phyloP scores from a whole-genome alignment of 805 yeast genomes.

The Candida gorgasii region DNA sequence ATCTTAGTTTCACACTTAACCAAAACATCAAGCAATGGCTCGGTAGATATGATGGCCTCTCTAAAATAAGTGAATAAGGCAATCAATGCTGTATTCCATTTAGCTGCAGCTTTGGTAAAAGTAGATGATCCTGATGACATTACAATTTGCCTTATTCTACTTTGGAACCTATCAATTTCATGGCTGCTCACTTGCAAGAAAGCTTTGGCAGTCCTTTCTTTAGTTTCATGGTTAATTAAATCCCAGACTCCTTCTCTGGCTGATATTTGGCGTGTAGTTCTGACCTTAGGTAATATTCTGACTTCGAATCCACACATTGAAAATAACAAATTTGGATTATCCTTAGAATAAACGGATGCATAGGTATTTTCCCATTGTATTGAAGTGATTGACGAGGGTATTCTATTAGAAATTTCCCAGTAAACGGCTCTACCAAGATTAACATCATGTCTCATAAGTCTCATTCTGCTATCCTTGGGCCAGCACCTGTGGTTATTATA shows the following conservation, averaged over 20 bases:
- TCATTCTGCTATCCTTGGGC: conserved; percentile 93
- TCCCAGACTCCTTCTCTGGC: conserved; percentile 92
- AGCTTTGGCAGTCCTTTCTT: conserved; percentile 88
- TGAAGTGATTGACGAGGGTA: conserved; percentile 73
- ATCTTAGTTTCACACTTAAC: conserved; percentile 92
- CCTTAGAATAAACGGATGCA: conserved; percentile 87
- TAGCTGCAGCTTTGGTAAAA: conserved; percentile 88
- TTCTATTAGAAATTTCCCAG: conserved; percentile 82
- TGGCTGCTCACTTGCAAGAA: conserved; percentile 78
- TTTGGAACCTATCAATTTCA: conserved; percentile 77
- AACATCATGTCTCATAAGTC: conserved; percentile 86
- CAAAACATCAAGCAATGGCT: conserved; percentile 69
- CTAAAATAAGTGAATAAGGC: conserved; percentile 86
- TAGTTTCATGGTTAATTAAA: conserved; percentile 63
- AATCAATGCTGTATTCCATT: conserved; percentile 92
- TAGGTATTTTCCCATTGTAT: conserved; percentile 78
- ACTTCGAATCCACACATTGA: conserved; percentile 96
- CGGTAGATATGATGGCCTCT: conserved; percentile 89
- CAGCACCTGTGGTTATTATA: conserved; percentile 89
- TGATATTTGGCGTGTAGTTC: conserved; percentile 55
- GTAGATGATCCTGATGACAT: conserved; percentile 97
- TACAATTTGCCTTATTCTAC: conserved; percentile 81
- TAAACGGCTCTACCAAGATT: conserved; percentile 88
- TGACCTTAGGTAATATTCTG: conserved; percentile 73
- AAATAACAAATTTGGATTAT: conserved; percentile 85